Evolutionary conservation across 139 green algal genomes (phyloP).

Genomic region (Chlamydomonas eustigma): DNA sequence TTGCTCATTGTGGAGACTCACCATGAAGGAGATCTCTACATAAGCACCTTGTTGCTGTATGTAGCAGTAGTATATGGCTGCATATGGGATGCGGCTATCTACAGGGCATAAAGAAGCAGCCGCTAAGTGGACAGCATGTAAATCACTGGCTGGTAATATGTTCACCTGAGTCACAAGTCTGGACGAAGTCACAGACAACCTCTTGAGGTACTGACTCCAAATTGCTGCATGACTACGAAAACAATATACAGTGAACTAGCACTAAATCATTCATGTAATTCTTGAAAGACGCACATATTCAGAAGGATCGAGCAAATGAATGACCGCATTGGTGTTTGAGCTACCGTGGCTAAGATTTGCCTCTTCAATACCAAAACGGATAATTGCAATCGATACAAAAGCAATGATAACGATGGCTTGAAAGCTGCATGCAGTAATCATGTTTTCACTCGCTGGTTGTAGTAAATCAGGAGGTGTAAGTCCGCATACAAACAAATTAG

Average conservation of each 20-base stretch:
- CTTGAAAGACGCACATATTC: not conserved
- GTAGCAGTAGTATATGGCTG: constrained; percentile 47
- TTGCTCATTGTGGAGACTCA: no score
- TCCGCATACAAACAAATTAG: not conserved
- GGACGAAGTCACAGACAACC: not conserved
- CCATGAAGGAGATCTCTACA: constrained; percentile 28
- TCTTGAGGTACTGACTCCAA: not conserved
- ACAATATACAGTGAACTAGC: not conserved
- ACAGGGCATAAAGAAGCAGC: not conserved
- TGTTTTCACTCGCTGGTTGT: no score
- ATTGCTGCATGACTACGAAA: not conserved
- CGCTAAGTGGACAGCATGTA: no score
- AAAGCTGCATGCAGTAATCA: no score
- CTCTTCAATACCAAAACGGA: not conserved
- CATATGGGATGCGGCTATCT: constrained; percentile 49
- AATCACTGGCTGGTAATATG: not conserved
- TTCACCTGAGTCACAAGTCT: constrained; percentile 3
- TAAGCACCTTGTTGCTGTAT: constrained; percentile 13
- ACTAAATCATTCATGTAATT: not conserved
- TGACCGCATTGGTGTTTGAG: not conserved
- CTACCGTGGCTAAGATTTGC: not conserved
- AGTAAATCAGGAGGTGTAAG: no score
- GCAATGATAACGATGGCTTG: not conserved
- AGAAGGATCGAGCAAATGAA: not conserved
- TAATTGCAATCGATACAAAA: not conserved